Evolutionary conservation across 2,329 filamentous ascomycete genomes (phyloP), one percentile per base, ranked within the genome.

Genomic region (Byssothecium circinans): DNA sequence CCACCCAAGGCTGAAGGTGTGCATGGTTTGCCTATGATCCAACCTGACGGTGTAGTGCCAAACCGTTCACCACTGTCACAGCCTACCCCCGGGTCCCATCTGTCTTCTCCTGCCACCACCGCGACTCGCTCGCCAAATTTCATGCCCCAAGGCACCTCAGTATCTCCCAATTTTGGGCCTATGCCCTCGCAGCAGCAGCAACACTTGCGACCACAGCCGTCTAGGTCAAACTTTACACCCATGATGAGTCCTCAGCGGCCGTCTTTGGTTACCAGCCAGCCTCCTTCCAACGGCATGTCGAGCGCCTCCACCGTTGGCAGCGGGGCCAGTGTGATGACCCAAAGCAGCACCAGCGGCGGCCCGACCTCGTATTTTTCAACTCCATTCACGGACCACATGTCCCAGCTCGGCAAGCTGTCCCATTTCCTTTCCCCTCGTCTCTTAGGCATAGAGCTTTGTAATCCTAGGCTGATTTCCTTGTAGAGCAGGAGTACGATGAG

Each of bases 401-500:
- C 95, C 73, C 90, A 96, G 79, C 84, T 97, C 72, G 92, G 92
- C 88, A 90, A 88, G 91, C 79, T 81, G 67, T 72, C 81, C 79
- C 77, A 64, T 72, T 74, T 75, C 73, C 66, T 78, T 70, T 70
- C 68, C 62, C 38, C 29, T 25, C 64, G 39, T 44, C 64, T 69
- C 68, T 62, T 74, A 66, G 56, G 62, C 65, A 79, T 79, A 77
- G 79, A 81, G 75, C 78, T 82, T 70, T 84, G 80, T 81, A 79
- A 79, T 84, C 79, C 80, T 83, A 84, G 79, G 76, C 80, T 86
- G 77, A 88, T 81, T 79, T 69, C 75, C 72, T 84, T 80, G 78
- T 78, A 96, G 92, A 97, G 78, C 91, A 95, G 81, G 92, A 97
- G 78, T 97, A 96, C 75, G 91, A 96, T 71, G 87, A 89, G 45